Base-by-base conservation (phyloP, 768 basidiomycete genomes). In the Gautieria morchelliformis region DNA sequence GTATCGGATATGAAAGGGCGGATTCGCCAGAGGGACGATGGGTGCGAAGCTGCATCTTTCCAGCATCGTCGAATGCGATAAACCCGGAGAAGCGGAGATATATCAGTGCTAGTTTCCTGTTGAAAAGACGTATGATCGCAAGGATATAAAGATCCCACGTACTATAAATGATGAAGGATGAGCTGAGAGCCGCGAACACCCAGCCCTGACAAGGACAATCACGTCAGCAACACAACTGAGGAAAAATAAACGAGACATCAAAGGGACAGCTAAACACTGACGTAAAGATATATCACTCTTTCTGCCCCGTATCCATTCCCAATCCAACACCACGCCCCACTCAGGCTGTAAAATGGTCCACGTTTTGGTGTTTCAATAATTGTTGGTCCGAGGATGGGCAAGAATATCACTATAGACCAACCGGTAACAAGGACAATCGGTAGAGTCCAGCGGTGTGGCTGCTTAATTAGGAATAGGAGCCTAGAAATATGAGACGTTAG, bases 311-410 rank as follows among this genome's bases (percentile, higher is more conserved):
- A 56, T 47, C 32, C 14, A 14, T 4, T 30, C 19, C 55, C 46
- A 30, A 56, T 22, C 55, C 55, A 56, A 22, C 55, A 56, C 55
- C 55, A 56, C 15, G 55, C 55, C 12, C 55, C 55, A 35, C n/a
- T 56, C 5, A 56, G 44, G 5, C 45, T 30, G 40, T 47, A 56
- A 19, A 56, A 56, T 2, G 55, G 17, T 3, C 55, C 55, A n/a
- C 46, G 27, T 3, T 48, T 27, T 24, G 24, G 10, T 20, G 9
- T 33, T 33, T 48, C 11, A 22, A 56, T 30, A 32, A 33, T 17
- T 32, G 45, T 47, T 11, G 44, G 44, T 56, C 55, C 55, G 14
- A 56, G 11, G 35, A 56, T 56, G 8, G 55, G 55, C 19, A 56
- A 44, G 35, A 56, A 17, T n/a, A 56, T 47, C 8, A 56, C n/a